Base-by-base conservation (phyloP, 1,139 yeast species). In the Hemisphaericaspora lyxosophila region DNA sequence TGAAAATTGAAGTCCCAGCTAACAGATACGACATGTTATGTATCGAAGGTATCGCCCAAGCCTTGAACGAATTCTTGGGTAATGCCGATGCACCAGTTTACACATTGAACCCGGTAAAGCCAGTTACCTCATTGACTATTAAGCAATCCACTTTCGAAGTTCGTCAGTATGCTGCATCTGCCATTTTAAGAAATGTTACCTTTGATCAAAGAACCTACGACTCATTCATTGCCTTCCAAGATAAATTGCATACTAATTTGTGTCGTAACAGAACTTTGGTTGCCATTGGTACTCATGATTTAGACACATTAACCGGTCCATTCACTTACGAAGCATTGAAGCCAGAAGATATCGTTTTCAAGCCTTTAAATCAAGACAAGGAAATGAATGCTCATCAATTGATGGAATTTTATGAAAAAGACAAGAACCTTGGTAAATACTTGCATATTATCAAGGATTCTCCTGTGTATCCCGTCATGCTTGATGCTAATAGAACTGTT, bases 241-340 rank as follows among this genome's bases (percentile, higher is more conserved):
- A 94, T 64, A 94, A 94, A 66, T 75, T 94, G 50, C 99, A 94
- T 68, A 74, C 95, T 45, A 94, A 94, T 64, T 73, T 94, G 58
- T 92, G 98, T 66, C 90, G 98, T 72, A 86, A 90, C 66, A 85
- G 99, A 73, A 84, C 96, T 31, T 77, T 94, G 54, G 98, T 92
- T 39, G 97, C 98, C 42, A 89, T 90, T 73, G 99, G 99, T 54
- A 94, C 99, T 42, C 99, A 94, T 60, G 97, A 94, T 66, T 71
- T 85, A 46, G 96, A 87, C 60, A 79, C 85, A 36, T 70, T 92
- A 50, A 64, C 77, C 33, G 88, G 92, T 18, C 96, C 96, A 39
- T 87, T 89, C 70, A 80, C 90, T 40, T 94, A 88, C 70, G 88
- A 85, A 59, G 97, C 92, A 27, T 71, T 86, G 49, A 71, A 80